A percentile compares a stretch with the other conserved stretches of the same genome.
These are phyloP conservation scores for Cladorrhinum sp. DNA, from an alignment of 2,329 filamentous ascomycete genomes.

Conservation along the genomic window DNA sequence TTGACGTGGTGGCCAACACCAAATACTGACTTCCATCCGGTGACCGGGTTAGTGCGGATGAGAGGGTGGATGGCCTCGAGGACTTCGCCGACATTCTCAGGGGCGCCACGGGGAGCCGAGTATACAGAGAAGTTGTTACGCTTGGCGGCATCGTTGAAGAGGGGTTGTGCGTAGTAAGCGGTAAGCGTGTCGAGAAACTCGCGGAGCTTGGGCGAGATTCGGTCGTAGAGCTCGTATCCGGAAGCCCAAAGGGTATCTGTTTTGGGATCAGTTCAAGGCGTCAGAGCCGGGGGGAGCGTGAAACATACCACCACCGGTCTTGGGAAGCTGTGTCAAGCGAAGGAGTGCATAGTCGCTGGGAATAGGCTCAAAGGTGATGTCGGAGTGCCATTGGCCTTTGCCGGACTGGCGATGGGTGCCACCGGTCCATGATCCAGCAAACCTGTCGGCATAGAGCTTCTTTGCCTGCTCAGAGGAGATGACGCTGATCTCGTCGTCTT, in stretches of 20 bases:
- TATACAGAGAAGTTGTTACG: constrained; percentile 45
- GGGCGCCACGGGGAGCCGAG: constrained; percentile 44
- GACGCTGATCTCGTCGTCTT: constrained; percentile 60
- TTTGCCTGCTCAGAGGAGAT: constrained; percentile 58
- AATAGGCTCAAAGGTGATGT: constrained; percentile 63
- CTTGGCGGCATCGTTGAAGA: constrained; percentile 48
- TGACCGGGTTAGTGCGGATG: constrained; percentile 56
- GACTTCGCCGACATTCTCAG: constrained; percentile 47
- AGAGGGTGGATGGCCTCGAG: constrained; percentile 53
- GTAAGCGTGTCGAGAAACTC: constrained; percentile 58
- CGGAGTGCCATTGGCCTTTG: constrained; percentile 55
- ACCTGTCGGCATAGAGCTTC: constrained; percentile 45
- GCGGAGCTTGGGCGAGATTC: constrained; percentile 54
- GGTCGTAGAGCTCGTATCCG: constrained; percentile 65
- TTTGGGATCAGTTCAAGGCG: too few relatives aligned
- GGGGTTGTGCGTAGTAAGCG: constrained; percentile 50
- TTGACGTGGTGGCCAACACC: constrained; percentile 49
- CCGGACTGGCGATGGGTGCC: constrained; percentile 44
- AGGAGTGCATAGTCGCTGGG: constrained; percentile 63
- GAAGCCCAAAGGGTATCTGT: constrained; percentile 64
- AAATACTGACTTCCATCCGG: constrained; percentile 56
- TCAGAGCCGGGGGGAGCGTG: too few relatives aligned
- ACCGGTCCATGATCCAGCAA: constrained; percentile 34
- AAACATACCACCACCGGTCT: constrained; percentile 48
- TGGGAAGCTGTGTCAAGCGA: constrained; percentile 50